Base-by-base conservation (phyloP, 176 grass and related monocot species). In the Zoysia pacifica region DNA sequence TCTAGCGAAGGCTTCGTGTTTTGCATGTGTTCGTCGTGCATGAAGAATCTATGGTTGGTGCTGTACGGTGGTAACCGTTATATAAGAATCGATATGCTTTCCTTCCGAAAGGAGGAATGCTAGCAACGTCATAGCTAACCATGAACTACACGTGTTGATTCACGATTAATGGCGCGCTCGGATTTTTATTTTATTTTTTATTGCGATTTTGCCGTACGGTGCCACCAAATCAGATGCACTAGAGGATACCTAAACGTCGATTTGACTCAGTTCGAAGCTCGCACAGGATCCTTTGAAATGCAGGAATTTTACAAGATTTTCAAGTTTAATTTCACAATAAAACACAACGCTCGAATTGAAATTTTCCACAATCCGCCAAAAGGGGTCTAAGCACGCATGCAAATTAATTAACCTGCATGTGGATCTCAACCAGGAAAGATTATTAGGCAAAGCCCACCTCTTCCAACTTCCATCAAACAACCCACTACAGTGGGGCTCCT, bases 1-100 rank as follows among this genome's bases (percentile, higher is more conserved):
- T 78, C 82, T 83, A 65, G 0, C 43, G 5, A 73, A 12, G 59
- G 75, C 8, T 6, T 39, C 38, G 3, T 20, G 72, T 59, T 52
- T 12, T n/a, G 36, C 70, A 79, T 88, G 86, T 83, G 68, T 83
- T 74, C 73, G 7, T 68, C 61, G 37, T 87, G 86, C 28, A 11
- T 20, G 11, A 35, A 9, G 68, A 73, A 68, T 51, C 74, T 50
- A 37, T 50, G 54, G 47, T 60, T 43, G 73, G 37, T 76, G 68
- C n/a, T 69, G 44, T 61, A 4, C 2, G 5, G 1, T 3, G 8
- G 45, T 47, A 47, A 47, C 8, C 5, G 45, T 47, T 47, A 7
- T 7, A 47, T 5, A 9, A n/a, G 53, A 28, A 72, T 50, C 16
- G 4, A 47, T 47, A 47, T 68, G 0, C 28, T 87, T 73, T 67